phyloP scores from a whole-genome alignment of 129 eudicot species.

The Heracleum sosnowskyi region DNA sequence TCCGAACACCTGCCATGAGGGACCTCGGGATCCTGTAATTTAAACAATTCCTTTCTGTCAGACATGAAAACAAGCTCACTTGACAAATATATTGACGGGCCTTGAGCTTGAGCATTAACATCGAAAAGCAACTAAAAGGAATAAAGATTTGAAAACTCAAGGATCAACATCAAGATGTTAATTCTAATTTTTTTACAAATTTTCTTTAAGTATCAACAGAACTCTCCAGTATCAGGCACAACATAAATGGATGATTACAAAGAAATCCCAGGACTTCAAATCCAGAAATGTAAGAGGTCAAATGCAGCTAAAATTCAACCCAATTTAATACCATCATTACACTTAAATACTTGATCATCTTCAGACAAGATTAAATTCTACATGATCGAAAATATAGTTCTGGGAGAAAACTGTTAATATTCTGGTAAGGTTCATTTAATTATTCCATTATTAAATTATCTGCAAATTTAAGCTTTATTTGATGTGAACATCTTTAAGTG shows the following conservation, averaged over 20 bases:
- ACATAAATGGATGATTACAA: not conserved
- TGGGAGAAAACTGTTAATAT: not conserved
- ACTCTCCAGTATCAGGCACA: not conserved
- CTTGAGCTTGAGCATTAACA: not conserved
- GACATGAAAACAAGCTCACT: not conserved
- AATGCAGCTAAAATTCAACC: not conserved
- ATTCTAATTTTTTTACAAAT: not conserved
- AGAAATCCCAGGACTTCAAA: not conserved
- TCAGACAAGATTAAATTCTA: not conserved
- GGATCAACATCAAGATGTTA: not conserved
- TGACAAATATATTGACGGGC: not conserved
- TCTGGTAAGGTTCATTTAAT: not conserved
- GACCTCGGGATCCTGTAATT: conserved; percentile 79
- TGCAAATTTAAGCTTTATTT: not conserved
- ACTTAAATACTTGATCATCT: not conserved
- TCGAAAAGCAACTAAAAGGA: not conserved
- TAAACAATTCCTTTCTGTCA: conserved; percentile 8
- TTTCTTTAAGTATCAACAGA: not conserved
- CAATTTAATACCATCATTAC: not conserved
- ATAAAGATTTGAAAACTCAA: not conserved
- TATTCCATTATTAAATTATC: not conserved
- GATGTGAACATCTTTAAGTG: not conserved
- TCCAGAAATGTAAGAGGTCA: not conserved
- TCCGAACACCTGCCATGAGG: conserved; percentile 73
- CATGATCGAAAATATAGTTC: not conserved